Percentiles rank a stretch among this genome's conserved stretches.
Evolutionary conservation across 1,284 basidiomycete genomes (phyloP).

Genomic region (Ustilago tritici): DNA sequence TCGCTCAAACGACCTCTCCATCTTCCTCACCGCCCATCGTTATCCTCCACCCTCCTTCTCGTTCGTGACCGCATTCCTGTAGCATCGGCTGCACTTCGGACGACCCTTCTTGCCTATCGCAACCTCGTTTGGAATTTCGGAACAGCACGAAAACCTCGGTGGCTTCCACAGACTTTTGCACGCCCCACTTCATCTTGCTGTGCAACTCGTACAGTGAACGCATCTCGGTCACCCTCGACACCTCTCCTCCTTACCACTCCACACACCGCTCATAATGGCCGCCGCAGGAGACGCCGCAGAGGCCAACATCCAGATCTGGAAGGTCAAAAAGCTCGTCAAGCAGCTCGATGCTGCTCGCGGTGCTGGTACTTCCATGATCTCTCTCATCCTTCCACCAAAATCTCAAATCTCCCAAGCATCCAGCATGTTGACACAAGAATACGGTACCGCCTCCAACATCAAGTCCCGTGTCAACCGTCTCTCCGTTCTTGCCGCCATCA

Average conservation of each 20-base stretch:
- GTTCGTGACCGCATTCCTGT: neutral
- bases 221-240: neutral
- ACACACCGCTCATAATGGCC: constrained; percentile 20
- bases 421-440: constrained; percentile 97
- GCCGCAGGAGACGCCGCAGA: constrained; percentile 48
- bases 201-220: neutral
- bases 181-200: neutral
- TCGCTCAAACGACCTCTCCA: neutral
- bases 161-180: neutral
- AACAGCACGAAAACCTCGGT: neutral
- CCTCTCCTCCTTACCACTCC: neutral
- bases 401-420: constrained; percentile 95
- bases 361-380: constrained; percentile 99
- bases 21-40: neutral
- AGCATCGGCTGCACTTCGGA: neutral
- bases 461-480: constrained; percentile 98
- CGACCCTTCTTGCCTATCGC: neutral
- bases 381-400: constrained; percentile 92
- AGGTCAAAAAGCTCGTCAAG: constrained; percentile 86
- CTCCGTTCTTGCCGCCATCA: constrained; percentile 97
- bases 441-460: constrained; percentile 88
- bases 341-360: constrained; percentile 67
- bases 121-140: neutral
- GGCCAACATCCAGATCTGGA: constrained; percentile 75
- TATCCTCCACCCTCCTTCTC: neutral